Conservation (phyloP, 371 early-diverging fungal genomes). For the Haplosporangium sp. region DNA sequence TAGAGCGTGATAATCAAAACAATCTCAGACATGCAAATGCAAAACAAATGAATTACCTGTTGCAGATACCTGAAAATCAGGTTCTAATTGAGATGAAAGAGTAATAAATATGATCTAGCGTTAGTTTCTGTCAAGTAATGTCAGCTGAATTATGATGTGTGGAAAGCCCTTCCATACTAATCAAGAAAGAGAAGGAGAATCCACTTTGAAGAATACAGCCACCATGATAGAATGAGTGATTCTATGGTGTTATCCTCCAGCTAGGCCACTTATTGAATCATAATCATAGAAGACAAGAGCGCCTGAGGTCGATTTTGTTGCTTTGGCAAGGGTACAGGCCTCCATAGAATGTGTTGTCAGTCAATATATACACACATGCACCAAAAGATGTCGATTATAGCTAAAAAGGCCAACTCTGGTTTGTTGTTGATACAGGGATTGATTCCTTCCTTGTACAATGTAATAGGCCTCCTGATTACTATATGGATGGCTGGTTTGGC, state of each 20-base stretch:
- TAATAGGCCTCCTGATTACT: slow-evolving; percentile 10
- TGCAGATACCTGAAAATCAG: slow-evolving; percentile 94
- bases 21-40: neutral
- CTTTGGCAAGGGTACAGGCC: too few relatives aligned
- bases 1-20: neutral
- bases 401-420: neutral
- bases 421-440: neutral
- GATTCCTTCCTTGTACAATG: slow-evolving; percentile 1
- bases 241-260: too few relatives aligned
- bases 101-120: neutral
- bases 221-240: too few relatives aligned
- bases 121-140: neutral
- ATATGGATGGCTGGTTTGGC: neutral
- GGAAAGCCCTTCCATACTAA: too few relatives aligned
- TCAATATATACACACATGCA: neutral
- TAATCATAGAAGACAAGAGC: too few relatives aligned
- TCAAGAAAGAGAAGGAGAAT: too few relatives aligned
- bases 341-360: too few relatives aligned
- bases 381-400: neutral
- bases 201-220: too few relatives aligned
- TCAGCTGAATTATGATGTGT: too few relatives aligned
- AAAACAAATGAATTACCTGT: slow-evolving; percentile 61
- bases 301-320: too few relatives aligned
- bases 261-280: too few relatives aligned
- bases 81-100: slow-evolving; percentile 66